Evolutionary conservation across 441 rosid genomes (phyloP).

Genomic region (Jatropha multifida): DNA sequence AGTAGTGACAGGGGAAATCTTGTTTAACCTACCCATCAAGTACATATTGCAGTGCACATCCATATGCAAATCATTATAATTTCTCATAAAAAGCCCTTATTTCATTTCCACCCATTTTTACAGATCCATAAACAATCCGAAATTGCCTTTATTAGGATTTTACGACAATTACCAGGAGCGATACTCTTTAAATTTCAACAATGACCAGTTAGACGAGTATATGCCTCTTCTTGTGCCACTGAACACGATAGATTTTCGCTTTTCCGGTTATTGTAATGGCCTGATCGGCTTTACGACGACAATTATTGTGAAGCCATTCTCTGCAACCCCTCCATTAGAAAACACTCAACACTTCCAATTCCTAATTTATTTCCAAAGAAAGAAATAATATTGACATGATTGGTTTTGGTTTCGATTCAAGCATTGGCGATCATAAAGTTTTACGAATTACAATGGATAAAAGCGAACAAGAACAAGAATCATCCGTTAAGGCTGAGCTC

Average conservation of each 20-base stretch:
- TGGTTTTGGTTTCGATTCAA: slow-evolving; percentile 25
- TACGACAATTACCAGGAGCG: not conserved
- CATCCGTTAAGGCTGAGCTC: not conserved
- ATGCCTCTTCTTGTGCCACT: not conserved
- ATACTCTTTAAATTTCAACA: not conserved
- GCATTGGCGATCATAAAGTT: slow-evolving; percentile 12
- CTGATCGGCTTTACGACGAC: not conserved
- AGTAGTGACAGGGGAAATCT: too few relatives aligned
- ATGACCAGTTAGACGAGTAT: not conserved
- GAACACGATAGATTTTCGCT: not conserved
- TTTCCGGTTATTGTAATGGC: slow-evolving; percentile 2
- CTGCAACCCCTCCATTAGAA: slow-evolving; percentile 10
- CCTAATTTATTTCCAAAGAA: not conserved
- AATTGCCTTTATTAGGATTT: too few relatives aligned
- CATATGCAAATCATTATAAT: not conserved
- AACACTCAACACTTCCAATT: not conserved
- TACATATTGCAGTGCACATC: not conserved
- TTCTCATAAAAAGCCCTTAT: slow-evolving; percentile 1
- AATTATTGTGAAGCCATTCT: not conserved
- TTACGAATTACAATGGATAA: not conserved
- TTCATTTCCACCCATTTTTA: not conserved
- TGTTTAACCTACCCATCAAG: not conserved
- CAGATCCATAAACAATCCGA: too few relatives aligned
- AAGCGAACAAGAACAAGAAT: too few relatives aligned
- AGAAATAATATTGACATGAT: not conserved